A percentile compares a stretch with the other conserved stretches of the same genome.
Conservation (phyloP, 1,284 basidiomycete genomes). For the Boletus mariae region DNA sequence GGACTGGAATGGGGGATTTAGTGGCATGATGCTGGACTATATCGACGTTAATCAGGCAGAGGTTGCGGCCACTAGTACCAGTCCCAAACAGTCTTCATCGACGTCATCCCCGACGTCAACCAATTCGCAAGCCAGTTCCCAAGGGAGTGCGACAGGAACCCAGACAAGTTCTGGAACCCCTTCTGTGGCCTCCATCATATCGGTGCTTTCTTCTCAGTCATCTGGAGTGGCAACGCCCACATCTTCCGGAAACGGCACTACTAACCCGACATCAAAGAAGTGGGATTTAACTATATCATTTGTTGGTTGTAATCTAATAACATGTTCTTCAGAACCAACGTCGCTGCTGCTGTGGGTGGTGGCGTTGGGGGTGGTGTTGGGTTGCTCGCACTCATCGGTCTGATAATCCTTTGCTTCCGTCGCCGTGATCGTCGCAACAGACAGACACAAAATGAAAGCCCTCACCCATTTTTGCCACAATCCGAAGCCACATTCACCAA, state of each 20-base stretch:
- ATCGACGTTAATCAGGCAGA: conserved; percentile 21
- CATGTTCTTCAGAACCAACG: background rate
- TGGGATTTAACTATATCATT: background rate
- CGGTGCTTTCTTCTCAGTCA: background rate
- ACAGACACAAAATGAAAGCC: background rate
- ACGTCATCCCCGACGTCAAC: background rate
- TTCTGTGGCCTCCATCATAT: conserved; percentile 4
- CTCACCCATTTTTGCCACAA: background rate
- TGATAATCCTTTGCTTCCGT: background rate
- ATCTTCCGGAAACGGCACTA: background rate
- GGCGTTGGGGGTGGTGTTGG: background rate
- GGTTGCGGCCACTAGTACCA: conserved; percentile 11
- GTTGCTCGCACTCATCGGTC: conserved; percentile 8
- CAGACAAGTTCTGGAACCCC: background rate
- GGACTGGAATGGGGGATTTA: conserved; percentile 24
- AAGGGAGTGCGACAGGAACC: background rate
- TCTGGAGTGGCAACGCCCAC: background rate
- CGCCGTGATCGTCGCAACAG: background rate
- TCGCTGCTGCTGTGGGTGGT: background rate
- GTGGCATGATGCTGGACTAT: conserved; percentile 30
- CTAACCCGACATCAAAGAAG: background rate
- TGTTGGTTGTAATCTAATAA: background rate
- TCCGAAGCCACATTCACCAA: background rate
- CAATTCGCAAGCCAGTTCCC: background rate
- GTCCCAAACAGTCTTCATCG: conserved; percentile 4